phyloP scores from a whole-genome alignment of 2,329 filamentous ascomycete species.

The Bipolaris victoriae region DNA sequence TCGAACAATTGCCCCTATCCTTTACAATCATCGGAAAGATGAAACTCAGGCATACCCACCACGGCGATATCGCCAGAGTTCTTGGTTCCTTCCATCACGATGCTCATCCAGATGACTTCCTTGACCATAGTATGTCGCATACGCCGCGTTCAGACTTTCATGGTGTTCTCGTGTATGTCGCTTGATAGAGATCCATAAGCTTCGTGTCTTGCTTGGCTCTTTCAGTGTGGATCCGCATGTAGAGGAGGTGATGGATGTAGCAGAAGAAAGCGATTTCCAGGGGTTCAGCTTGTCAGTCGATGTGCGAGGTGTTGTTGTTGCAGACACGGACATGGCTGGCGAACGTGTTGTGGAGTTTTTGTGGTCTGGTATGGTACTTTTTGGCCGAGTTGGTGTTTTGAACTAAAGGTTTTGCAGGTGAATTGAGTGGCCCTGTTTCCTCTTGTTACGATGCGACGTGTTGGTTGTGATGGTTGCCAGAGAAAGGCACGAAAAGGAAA shows the following conservation, averaged over 20 bases:
- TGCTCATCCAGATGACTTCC: not conserved
- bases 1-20: not conserved
- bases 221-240: not conserved
- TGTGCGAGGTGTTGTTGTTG: slow-evolving; percentile 27
- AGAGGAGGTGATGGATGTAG: slow-evolving; percentile 6
- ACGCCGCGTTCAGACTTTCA: slow-evolving; percentile 28
- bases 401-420: not conserved
- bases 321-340: slow-evolving; percentile 18
- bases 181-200: slow-evolving; percentile 27
- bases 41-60: slow-evolving; percentile 4
- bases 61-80: slow-evolving; percentile 28
- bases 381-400: not conserved
- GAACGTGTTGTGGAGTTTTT: not conserved
- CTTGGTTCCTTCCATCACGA: slow-evolving; percentile 5
- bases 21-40: too few species aligned
- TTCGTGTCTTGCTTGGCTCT: slow-evolving; percentile 9
- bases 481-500: not conserved
- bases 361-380: too few species aligned
- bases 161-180: slow-evolving; percentile 30
- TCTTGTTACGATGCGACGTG: not conserved
- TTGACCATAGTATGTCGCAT: slow-evolving; percentile 30
- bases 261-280: slow-evolving; percentile 6
- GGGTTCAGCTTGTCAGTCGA: slow-evolving; percentile 26
- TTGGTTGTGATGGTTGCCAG: not conserved
- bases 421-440: not conserved